Evolutionary conservation across 768 basidiomycete species (phyloP), one percentile per base, ranked within the genome.

Genomic region (Termitomyces titanicus): DNA sequence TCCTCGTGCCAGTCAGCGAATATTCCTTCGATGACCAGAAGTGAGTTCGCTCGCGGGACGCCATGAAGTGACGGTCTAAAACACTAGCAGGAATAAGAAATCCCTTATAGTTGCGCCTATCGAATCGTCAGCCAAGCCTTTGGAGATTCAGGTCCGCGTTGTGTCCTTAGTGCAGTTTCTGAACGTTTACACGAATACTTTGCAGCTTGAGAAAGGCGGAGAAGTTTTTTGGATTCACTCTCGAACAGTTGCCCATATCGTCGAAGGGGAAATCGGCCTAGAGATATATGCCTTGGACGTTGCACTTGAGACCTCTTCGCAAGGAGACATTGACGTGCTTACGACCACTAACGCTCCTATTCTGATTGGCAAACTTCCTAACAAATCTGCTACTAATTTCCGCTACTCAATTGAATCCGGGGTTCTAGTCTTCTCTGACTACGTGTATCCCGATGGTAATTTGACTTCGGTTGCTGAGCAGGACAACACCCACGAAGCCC

Each of bases 401-500:
- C 82, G 80, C 50, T 89, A 82, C 66, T 79, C 79, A 27, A 60
- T 73, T 25, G 64, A 71, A n/a, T 73, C 80, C 4, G 82, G 82
- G 15, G 63, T 79, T 44, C 80, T 99, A 35, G 84, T 92, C 6
- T 98, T 99, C 74, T 89, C 92, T 0, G 92, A 90, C 33, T 77
- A 83, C 51, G 92, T 96, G 5, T 88, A 90, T 65, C 70, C 81
- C 2, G 89, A 95, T 56, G 87, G 86, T 1, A 79, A 87, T 57
- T 72, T 97, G 45, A 82, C 78, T 37, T 77, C 83, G 10, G 86
- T 88, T 24, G 80, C 78, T 58, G 76, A 82, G 61, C 80, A 88
- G 60, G 92, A 96, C 65, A 74, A 85, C 59, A 78, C 74, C 39
- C 89, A 85, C 76, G 83, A 87, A 51, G 79, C 84, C 53, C 80